Conservation (phyloP, 2,329 filamentous ascomycete genomes). For the Epichloe hybrida region DNA sequence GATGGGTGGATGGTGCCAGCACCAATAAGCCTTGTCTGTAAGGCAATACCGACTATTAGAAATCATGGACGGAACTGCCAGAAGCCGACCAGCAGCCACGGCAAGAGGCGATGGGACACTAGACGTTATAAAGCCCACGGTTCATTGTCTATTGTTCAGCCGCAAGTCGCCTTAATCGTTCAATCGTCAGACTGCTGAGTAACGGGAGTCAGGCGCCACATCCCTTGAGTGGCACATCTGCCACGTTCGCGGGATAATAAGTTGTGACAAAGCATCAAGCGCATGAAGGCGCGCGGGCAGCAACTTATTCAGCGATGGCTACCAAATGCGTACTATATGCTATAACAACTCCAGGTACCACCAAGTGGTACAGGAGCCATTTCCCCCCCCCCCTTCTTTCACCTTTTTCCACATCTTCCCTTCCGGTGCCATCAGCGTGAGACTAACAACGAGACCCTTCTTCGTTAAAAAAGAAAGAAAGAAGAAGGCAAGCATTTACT, state of each 20-base stretch:
- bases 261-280: too few relatives aligned
- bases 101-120: not conserved
- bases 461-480: not conserved
- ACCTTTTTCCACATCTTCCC: not conserved
- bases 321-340: too few relatives aligned
- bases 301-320: too few relatives aligned
- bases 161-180: too few relatives aligned
- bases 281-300: too few relatives aligned
- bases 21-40: not conserved
- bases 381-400: too few relatives aligned
- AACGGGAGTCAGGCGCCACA: not conserved
- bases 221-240: not conserved
- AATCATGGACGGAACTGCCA: not conserved
- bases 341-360: not conserved
- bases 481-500: not conserved
- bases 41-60: not conserved
- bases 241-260: not conserved
- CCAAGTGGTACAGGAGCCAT: not conserved
- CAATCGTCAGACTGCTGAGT: not conserved
- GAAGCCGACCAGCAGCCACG: not conserved
- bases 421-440: not conserved
- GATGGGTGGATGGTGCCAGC: not conserved
- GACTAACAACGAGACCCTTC: not conserved
- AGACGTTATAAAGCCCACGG: not conserved
- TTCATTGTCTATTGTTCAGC: not conserved